Evolutionary conservation across 179 eudicot species (phyloP).

Genomic region (Monotropa hypopitys): DNA sequence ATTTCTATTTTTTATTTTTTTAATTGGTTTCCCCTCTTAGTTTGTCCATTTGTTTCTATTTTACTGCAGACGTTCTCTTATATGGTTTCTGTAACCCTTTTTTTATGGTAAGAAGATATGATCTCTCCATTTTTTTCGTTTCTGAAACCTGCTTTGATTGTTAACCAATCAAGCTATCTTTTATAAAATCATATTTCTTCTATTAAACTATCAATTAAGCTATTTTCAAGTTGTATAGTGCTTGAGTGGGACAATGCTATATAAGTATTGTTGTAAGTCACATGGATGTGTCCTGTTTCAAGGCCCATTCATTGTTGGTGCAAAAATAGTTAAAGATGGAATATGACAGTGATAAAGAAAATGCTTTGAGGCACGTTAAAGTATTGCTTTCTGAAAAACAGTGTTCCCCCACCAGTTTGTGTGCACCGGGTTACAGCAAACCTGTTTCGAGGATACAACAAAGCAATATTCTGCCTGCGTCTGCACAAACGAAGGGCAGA

Average conservation of each 20-base stretch:
- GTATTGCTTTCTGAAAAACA: no score
- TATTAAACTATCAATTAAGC: neutral
- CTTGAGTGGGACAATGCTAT: neutral
- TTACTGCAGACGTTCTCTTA: slow-evolving; percentile 1
- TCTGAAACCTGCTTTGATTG: neutral
- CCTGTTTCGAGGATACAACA: no score
- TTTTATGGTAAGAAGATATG: slow-evolving; percentile 6
- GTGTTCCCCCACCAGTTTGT: no score
- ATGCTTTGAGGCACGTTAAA: no score
- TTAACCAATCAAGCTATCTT: neutral
- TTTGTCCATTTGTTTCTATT: slow-evolving; percentile 2
- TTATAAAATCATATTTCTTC: neutral
- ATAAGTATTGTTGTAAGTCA: neutral
- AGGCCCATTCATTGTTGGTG: neutral
- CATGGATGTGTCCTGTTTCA: neutral
- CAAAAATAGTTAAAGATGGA: no score
- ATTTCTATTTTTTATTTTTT: neutral
- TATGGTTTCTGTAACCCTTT: neutral
- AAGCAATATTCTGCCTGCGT: no score
- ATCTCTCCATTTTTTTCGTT: neutral
- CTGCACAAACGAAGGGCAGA: no score
- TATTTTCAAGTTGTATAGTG: neutral
- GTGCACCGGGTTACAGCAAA: no score
- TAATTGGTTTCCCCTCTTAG: neutral
- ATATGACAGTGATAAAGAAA: no score